Evolutionary conservation across 2,329 filamentous ascomycete species (phyloP).

Genomic region (Thermothelomyces thermophilus): DNA sequence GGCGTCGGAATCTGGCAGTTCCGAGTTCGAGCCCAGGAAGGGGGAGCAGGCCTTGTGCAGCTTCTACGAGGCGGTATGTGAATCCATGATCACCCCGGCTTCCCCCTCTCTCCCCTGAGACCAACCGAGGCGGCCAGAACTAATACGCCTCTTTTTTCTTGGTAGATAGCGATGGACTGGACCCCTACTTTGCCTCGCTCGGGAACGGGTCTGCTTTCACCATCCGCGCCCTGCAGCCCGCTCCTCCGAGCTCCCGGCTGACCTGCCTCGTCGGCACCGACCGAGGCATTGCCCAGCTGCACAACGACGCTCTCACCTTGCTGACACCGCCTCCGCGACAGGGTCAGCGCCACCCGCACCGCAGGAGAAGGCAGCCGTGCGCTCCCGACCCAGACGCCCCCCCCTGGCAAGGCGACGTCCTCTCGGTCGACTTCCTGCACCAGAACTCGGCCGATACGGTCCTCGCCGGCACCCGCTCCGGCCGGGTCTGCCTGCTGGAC

Average conservation of each 20-base stretch:
- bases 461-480: constrained; percentile 46
- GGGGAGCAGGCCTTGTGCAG: background rate
- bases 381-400: constrained; percentile 11
- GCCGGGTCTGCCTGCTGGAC: constrained; percentile 41
- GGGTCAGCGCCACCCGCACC: background rate
- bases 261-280: constrained; percentile 44
- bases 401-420: constrained; percentile 34
- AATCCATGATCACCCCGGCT: too few species aligned
- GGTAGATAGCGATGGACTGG: too few species aligned
- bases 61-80: background rate
- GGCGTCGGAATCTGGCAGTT: constrained; percentile 12
- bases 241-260: constrained; percentile 34
- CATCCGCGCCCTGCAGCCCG: constrained; percentile 38
- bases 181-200: too few species aligned
- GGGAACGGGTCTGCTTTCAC: background rate
- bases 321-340: constrained; percentile 25
- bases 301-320: constrained; percentile 30
- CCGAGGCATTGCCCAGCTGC: constrained; percentile 38
- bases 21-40: background rate
- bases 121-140: too few species aligned
- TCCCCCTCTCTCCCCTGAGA: too few species aligned
- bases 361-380: background rate
- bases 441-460: constrained; percentile 38
- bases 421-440: constrained; percentile 42
- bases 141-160: too few species aligned